Percentiles rank a stretch among this genome's conserved stretches.
These are phyloP conservation scores for Diaporthe sp. DNA, from an alignment of 2,329 filamentous ascomycete species.

Conservation along the genomic window DNA sequence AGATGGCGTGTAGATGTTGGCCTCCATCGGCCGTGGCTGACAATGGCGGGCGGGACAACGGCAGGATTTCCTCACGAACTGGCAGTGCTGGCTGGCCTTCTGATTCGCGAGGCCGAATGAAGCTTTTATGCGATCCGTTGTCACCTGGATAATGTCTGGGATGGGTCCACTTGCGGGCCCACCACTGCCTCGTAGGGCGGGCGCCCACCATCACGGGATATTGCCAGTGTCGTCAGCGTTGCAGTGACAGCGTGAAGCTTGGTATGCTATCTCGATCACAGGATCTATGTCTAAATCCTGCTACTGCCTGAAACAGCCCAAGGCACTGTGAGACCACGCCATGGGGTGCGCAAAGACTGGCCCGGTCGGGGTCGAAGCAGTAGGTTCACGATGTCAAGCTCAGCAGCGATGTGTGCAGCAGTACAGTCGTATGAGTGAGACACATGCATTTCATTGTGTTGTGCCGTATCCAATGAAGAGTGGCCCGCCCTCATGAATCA, in stretches of 20 bases:
- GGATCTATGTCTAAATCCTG: constrained; percentile 27
- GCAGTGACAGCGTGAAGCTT: constrained; percentile 20
- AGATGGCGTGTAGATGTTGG: neutral
- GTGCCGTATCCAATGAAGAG: constrained; percentile 3
- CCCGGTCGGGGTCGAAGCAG: neutral
- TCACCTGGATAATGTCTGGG: neutral
- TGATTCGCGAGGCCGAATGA: constrained; percentile 15
- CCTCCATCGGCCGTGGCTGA: constrained; percentile 12
- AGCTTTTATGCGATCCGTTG: neutral
- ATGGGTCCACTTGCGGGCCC: neutral
- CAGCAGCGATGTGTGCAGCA: neutral
- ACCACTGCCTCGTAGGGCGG: constrained; percentile 12
- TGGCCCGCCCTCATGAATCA: constrained; percentile 20
- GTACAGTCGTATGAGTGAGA: neutral
- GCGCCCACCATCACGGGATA: neutral
- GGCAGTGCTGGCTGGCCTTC: neutral
- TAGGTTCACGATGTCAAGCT: neutral
- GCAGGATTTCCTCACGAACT: neutral
- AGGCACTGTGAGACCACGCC: neutral
- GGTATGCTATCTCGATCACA: neutral
- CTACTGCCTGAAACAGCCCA: neutral
- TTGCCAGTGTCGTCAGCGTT: neutral
- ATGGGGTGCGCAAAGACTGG: neutral
- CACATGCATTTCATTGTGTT: neutral
- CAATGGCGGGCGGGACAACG: neutral